These are phyloP conservation scores for Salvia splendens DNA, from an alignment of 257 asterid genomes.

Conservation along the genomic window DNA sequence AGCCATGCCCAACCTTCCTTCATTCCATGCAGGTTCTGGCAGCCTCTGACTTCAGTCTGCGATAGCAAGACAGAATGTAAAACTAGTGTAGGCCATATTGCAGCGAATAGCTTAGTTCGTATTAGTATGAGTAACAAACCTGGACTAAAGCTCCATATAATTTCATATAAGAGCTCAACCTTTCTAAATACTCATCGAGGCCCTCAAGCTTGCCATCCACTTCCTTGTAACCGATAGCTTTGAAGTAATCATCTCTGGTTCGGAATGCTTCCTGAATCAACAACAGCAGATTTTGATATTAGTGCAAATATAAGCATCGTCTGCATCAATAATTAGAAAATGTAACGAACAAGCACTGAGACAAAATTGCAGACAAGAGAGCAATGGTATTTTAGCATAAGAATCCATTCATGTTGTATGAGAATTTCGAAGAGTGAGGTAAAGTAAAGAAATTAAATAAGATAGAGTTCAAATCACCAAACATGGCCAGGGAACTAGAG, in stretches of 20 bases:
- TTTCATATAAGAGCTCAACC: conserved; percentile 67
- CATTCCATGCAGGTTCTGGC: conserved; percentile 68
- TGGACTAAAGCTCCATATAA: conserved; percentile 91
- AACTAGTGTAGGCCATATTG: neutral
- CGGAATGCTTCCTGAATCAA: conserved; percentile 55
- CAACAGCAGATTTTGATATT: conserved; percentile 10
- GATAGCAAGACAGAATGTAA: conserved; percentile 25
- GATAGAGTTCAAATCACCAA: conserved; percentile 19
- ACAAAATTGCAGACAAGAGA: conserved; percentile 1
- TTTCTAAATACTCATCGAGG: conserved; percentile 49
- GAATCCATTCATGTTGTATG: conserved; percentile 3
- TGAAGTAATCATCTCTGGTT: conserved; percentile 60
- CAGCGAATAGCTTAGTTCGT: neutral
- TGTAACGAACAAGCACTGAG: neutral
- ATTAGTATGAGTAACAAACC: conserved; percentile 47
- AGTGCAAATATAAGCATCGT: conserved; percentile 1
- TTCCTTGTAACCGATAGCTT: conserved; percentile 70
- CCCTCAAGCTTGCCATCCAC: conserved; percentile 64
- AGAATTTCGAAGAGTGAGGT: neutral
- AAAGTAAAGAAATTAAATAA: conserved; percentile 10
- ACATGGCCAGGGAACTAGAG: neutral
- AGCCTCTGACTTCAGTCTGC: conserved; percentile 68
- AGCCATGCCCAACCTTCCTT: conserved; percentile 94
- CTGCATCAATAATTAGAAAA: neutral
- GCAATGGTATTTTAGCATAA: neutral